Evolutionary conservation across 306 rosid genomes (phyloP).

Genomic region (Fagus crenata): DNA sequence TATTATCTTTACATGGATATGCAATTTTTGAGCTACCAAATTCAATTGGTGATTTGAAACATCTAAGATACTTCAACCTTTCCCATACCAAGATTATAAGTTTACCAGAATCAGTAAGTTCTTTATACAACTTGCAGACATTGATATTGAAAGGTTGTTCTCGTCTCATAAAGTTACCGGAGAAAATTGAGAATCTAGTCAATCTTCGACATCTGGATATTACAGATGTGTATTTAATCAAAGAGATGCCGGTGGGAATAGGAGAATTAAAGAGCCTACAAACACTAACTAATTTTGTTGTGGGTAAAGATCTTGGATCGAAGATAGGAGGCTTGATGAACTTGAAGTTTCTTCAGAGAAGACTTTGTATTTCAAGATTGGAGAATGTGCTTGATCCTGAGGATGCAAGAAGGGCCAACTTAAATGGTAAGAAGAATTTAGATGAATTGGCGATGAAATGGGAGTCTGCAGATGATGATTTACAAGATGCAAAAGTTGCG

Average conservation of each 20-base stretch:
- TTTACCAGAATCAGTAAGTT: not conserved
- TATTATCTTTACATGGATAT: not conserved
- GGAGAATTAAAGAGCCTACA: not conserved
- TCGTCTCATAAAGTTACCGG: not conserved
- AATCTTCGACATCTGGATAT: no score
- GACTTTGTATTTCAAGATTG: not conserved
- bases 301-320: accelerated
- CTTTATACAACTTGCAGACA: not conserved
- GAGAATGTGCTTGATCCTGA: not conserved
- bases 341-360: not conserved
- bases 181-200: not conserved
- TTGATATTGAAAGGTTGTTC: not conserved
- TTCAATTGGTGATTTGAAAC: not conserved
- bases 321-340: not conserved
- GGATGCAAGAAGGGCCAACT: not conserved
- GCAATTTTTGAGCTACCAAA: not conserved
- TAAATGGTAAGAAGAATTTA: not conserved
- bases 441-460: not conserved
- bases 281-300: no score
- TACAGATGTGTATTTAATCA: no score
- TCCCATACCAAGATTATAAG: accelerated
- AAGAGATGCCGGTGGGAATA: not conserved
- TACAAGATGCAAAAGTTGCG: no score
- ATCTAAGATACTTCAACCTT: slow-evolving; percentile 2
- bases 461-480: not conserved